Conservation (phyloP, 371 early-diverging fungal species). For the Mucor irregularis region DNA sequence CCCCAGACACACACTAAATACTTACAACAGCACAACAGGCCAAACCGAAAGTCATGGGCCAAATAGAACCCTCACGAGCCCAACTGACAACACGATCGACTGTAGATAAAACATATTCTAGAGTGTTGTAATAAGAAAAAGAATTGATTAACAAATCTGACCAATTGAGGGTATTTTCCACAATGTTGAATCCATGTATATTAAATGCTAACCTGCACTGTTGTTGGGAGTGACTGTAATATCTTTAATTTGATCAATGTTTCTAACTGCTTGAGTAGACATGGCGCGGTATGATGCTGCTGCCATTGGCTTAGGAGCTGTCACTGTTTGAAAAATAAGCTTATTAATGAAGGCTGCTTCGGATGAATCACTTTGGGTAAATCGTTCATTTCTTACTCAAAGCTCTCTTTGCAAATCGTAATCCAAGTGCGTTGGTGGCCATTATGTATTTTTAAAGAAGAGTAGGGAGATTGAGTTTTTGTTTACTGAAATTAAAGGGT, state of each 20-base stretch:
- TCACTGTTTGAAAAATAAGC: conserved; percentile 13
- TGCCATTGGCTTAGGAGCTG: conserved; percentile 33
- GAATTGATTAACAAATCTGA: background rate
- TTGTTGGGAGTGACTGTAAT: conserved; percentile 50
- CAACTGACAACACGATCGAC: conserved; percentile 93
- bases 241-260: conserved; percentile 53
- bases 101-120: conserved; percentile 80
- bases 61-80: conserved; percentile 92
- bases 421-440: conserved; percentile 51
- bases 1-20: background rate
- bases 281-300: conserved; percentile 37
- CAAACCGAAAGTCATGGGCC: conserved; percentile 98
- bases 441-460: conserved; percentile 28
- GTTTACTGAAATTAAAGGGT: conserved; percentile 13
- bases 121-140: background rate
- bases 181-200: background rate
- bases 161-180: background rate
- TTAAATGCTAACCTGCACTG: conserved; percentile 48
- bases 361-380: background rate
- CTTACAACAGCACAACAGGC: conserved; percentile 93
- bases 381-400: conserved; percentile 35
- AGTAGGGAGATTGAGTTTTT: conserved; percentile 38
- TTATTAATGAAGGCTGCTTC: background rate
- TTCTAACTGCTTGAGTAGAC: conserved; percentile 48
- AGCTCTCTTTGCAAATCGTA: conserved; percentile 51